Evolutionary conservation across 441 rosid genomes (phyloP), one percentile per base, ranked within the genome.

Genomic region (Euphorbia schlechtendalii): DNA sequence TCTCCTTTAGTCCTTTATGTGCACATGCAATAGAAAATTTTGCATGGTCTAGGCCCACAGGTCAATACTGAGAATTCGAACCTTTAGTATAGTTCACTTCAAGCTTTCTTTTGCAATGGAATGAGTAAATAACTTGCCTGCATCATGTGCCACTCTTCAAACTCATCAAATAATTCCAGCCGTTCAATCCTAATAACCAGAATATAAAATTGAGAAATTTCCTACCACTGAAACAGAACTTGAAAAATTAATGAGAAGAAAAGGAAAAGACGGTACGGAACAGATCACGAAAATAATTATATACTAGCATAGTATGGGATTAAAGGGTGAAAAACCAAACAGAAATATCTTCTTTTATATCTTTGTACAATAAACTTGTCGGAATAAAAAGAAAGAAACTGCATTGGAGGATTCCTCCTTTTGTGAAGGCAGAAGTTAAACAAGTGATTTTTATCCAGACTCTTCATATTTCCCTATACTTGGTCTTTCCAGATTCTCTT

Each of bases 71-170:
- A 46, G 46, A 13, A 43, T 49, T 34, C 53, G 18, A 58, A 46
- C 25, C 12, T n/a, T n/a, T n/a, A 25, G 14, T 4, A 4, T 32
- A n/a, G 5, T 48, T 27, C 65, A 41, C 17, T 66, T 48, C n/a
- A 13, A 30, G 63, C 55, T 59, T 27, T 73, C 60, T 41, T 40
- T 40, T 69, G 20, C 36, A 64, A 30, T 56, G 55, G 52, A 62
- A 60, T 4, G 64, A 58, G 63, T 65, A 71, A 57, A 56, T 71
- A 54, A 80, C 94, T 78, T 84, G 79, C 98, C 98, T 94, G 96
- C 99, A 94, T 94, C 99, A 91, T 87, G 75, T 86, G 81, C 98
- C 99, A 94, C 74, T 94, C 96, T 80, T 94, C 99, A 76, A 91
- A 89, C 79, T 94, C 98, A 69, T 91, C 96, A 34, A 91, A 94